Percentiles rank a stretch among this genome's conserved stretches.
These are phyloP conservation scores for Suillus spraguei DNA, from an alignment of 768 basidiomycete genomes.

Conservation along the genomic window DNA sequence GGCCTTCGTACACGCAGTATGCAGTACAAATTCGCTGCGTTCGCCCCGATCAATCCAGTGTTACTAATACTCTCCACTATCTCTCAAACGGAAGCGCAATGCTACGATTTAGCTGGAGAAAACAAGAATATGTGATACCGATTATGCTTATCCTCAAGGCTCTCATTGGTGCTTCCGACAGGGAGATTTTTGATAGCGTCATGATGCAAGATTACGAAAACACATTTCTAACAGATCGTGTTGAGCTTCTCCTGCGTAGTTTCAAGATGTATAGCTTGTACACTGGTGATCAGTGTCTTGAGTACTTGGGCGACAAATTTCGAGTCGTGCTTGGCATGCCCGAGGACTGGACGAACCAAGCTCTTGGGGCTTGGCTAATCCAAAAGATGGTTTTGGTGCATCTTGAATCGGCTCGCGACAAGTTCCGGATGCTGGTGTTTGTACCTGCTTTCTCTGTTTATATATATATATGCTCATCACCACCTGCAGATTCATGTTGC, in stretches of 20 bases:
- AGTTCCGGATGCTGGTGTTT: slow-evolving; percentile 93
- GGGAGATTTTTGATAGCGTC: slow-evolving; percentile 94
- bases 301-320: slow-evolving; percentile 97
- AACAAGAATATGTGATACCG: slow-evolving; percentile 97
- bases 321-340: slow-evolving; percentile 88
- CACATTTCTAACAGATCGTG: slow-evolving; percentile 96
- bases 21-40: slow-evolving; percentile 97
- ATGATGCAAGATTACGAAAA: slow-evolving; percentile 97
- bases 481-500: slow-evolving; percentile 87
- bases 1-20: slow-evolving; percentile 92
- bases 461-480: slow-evolving; percentile 14
- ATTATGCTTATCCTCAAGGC: slow-evolving; percentile 97
- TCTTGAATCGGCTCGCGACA: slow-evolving; percentile 83
- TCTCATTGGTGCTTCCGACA: slow-evolving; percentile 87
- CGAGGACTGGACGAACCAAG: slow-evolving; percentile 88
- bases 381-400: slow-evolving; percentile 90
- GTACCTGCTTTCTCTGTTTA: slow-evolving; percentile 31
- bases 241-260: slow-evolving; percentile 90
- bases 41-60: slow-evolving; percentile 88
- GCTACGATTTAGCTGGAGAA: slow-evolving; percentile 94
- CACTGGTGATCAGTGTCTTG: slow-evolving; percentile 89
- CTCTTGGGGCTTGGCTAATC: slow-evolving; percentile 81
- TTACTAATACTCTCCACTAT: slow-evolving; percentile 97
- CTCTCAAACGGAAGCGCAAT: slow-evolving; percentile 96
- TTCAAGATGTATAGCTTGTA: slow-evolving; percentile 92